phyloP scores from a whole-genome alignment of 352 stramenopile species.

The Globisporangium cederbergense region DNA sequence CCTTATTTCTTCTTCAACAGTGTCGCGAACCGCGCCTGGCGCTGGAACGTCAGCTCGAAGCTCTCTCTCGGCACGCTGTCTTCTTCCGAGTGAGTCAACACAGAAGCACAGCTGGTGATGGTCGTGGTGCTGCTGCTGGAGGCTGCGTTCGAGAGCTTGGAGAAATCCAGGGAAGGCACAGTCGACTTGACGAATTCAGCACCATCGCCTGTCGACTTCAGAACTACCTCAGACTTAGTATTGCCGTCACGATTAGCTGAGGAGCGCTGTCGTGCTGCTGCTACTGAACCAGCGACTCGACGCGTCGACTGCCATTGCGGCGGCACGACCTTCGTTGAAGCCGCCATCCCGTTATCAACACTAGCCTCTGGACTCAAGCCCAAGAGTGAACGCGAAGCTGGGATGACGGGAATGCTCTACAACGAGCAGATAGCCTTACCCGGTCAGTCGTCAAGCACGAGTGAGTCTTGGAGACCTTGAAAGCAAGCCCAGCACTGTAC shows the following conservation, averaged over 20 bases:
- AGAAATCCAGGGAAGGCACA: constrained; percentile 29
- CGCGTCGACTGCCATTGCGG: constrained; percentile 65
- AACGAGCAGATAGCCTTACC: not conserved
- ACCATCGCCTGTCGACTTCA: too few relatives aligned
- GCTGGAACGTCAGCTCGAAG: constrained; percentile 46
- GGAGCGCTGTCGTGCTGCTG: not conserved
- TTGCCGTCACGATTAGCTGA: not conserved
- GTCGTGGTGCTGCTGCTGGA: not conserved
- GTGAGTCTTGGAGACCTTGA: not conserved
- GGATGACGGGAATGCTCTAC: constrained; percentile 3
- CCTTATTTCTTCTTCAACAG: constrained; percentile 45
- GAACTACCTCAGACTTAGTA: too few relatives aligned
- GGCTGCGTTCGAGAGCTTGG: constrained; percentile 15
- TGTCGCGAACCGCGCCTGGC: constrained; percentile 46
- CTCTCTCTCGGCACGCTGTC: constrained; percentile 32
- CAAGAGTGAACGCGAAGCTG: too few relatives aligned
- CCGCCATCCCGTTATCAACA: not conserved
- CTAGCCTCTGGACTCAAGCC: not conserved
- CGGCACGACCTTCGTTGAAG: constrained; percentile 23
- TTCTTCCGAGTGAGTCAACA: not conserved
- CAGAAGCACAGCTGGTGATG: not conserved
- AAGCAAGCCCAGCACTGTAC: not conserved
- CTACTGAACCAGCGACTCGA: constrained; percentile 25
- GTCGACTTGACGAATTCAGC: not conserved
- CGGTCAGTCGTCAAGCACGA: not conserved